A percentile compares a stretch with the other conserved stretches of the same genome.
Conservation (phyloP, 441 rosid species). For the Mallotus japonicus region DNA sequence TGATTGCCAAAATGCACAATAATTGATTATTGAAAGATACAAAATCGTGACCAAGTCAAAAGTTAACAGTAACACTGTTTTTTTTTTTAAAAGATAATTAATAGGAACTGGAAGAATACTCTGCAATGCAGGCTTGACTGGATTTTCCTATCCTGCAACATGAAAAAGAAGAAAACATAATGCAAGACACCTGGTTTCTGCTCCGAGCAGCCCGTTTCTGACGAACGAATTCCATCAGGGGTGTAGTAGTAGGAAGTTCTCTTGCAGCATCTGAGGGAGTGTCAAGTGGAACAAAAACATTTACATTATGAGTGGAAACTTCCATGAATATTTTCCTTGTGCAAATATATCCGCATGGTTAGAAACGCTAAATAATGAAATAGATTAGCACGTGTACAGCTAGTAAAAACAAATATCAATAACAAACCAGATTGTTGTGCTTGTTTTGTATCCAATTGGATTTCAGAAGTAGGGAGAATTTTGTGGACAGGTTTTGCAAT, state of each 20-base stretch:
- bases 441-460: slow-evolving; percentile 71
- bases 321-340: too few relatives aligned
- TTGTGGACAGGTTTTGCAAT: slow-evolving; percentile 68
- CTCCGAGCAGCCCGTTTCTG: slow-evolving; percentile 58
- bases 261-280: slow-evolving; percentile 40
- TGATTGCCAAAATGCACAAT: not conserved
- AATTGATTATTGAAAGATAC: not conserved
- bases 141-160: not conserved
- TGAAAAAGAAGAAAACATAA: slow-evolving; percentile 8
- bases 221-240: slow-evolving; percentile 82
- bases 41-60: not conserved
- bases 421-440: slow-evolving; percentile 61
- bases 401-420: not conserved
- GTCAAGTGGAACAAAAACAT: slow-evolving; percentile 10
- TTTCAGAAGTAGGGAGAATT: slow-evolving; percentile 60
- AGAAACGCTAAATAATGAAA: not conserved
- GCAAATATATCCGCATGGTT: not conserved
- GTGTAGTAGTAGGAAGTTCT: slow-evolving; percentile 55
- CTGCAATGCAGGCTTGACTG: not conserved
- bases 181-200: slow-evolving; percentile 46
- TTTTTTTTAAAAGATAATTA: not conserved
- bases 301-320: not conserved
- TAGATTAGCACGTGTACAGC: not conserved
- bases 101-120: not conserved
- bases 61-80: not conserved